A percentile compares a stretch with the other conserved stretches of the same genome.
Conservation (phyloP, 2,329 filamentous ascomycete species). For the Hysterium pulicare region DNA sequence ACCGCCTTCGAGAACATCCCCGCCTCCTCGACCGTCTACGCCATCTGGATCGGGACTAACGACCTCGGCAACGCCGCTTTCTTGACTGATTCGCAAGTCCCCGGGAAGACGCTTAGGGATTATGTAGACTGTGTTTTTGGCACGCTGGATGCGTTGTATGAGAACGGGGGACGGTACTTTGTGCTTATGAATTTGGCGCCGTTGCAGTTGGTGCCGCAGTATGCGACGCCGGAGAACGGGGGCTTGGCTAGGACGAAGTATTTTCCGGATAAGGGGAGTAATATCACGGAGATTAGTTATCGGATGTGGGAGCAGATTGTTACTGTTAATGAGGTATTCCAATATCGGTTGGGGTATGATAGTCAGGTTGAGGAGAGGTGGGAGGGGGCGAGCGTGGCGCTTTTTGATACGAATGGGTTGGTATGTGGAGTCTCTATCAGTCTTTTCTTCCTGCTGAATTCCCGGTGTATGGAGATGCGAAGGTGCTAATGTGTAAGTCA, state of each 20-base stretch:
- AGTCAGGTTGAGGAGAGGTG: conserved; percentile 42
- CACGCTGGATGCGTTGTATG: conserved; percentile 61
- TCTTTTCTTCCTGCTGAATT: not conserved
- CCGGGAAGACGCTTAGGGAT: conserved; percentile 58
- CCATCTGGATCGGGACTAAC: conserved; percentile 79
- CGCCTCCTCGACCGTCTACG: conserved; percentile 64
- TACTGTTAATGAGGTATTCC: conserved; percentile 50
- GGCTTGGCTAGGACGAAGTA: conserved; percentile 45
- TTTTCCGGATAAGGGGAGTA: conserved; percentile 48
- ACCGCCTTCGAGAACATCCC: conserved; percentile 43
- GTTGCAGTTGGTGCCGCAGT: conserved; percentile 65
- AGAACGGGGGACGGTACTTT: conserved; percentile 65
- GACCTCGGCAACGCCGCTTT: conserved; percentile 67
- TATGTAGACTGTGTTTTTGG: conserved; percentile 68
- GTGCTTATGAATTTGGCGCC: conserved; percentile 69
- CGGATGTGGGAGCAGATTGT: conserved; percentile 53
- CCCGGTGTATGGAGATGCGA: too few species aligned
- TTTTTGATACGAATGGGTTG: conserved; percentile 66
- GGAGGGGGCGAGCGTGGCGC: conserved; percentile 57
- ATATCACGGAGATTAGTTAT: conserved; percentile 49
- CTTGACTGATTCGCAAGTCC: conserved; percentile 60
- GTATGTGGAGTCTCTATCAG: conserved; percentile 34
- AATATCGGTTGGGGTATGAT: conserved; percentile 51
- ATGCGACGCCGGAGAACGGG: conserved; percentile 51
- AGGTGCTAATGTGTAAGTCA: conserved; percentile 24